Evolutionary conservation across 2,329 filamentous ascomycete genomes (phyloP).

Genomic region (Diaporthe sp.): DNA sequence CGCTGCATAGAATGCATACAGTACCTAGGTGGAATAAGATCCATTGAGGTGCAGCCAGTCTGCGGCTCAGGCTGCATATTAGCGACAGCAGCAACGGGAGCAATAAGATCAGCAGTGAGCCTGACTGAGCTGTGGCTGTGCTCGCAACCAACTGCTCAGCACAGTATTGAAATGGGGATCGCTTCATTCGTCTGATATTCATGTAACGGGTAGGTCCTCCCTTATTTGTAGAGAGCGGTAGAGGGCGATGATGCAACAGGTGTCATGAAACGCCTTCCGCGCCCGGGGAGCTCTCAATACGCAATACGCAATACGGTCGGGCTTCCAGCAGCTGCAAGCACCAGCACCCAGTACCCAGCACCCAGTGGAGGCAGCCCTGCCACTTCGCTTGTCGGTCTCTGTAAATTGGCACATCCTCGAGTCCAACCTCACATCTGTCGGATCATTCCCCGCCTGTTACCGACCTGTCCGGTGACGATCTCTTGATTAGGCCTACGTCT

Average conservation of each 20-base stretch:
- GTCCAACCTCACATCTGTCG: conserved; percentile 23
- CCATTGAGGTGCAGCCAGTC: not conserved
- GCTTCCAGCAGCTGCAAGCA: conserved; percentile 7
- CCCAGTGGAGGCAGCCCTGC: not conserved
- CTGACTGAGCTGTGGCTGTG: conserved; percentile 6
- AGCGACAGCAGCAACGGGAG: not conserved
- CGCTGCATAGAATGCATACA: not conserved
- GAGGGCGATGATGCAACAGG: conserved; percentile 33
- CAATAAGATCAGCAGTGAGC: not conserved
- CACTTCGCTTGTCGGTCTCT: not conserved
- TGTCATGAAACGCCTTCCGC: conserved; percentile 27
- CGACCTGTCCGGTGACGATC: conserved; percentile 18
- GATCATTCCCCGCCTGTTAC: conserved; percentile 30
- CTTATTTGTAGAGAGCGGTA: too few species aligned
- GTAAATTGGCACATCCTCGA: conserved; percentile 27
- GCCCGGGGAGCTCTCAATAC: conserved; percentile 17
- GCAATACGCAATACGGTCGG: not conserved
- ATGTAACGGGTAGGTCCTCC: conserved; percentile 22
- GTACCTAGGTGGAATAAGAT: not conserved
- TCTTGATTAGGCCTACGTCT: conserved; percentile 3
- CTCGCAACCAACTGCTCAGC: not conserved
- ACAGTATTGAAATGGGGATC: not conserved
- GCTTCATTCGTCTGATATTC: conserved; percentile 24
- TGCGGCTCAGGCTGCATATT: not conserved
- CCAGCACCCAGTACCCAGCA: not conserved